Base-by-base conservation (phyloP, 75 land plant species). In the Larix kaempferi region DNA sequence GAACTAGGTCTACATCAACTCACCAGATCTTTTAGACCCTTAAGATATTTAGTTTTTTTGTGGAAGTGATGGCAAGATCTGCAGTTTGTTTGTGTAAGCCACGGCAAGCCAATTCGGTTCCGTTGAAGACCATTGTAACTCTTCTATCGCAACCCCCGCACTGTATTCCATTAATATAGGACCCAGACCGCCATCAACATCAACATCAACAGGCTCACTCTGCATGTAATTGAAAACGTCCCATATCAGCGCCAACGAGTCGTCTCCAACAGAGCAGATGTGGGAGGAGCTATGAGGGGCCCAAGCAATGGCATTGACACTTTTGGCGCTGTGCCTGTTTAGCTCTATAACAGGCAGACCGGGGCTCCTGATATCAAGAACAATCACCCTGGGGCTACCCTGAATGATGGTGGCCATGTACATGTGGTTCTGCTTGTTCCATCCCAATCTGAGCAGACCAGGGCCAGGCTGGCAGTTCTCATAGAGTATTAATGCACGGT, bases 221-320 rank as follows among this genome's bases (percentile, higher is more conserved):
- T 29, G 0, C 33, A 29, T 29, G 33, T 1, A 29, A 29, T 1
- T 29, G 33, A 29, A 29, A 82, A 95, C 61, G 41, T 95, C 98
- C 96, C 98, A 95, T 37, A 95, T 94, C 2, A 95, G 80, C 3
- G 98, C 96, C 86, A 90, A 94, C 1, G 87, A 74, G 74, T 95
- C 98, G 78, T 95, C 96, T 73, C 96, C 98, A 0, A 83, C 96
- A 2, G 98, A 91, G 76, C 98, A 95, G 25, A 93, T 84, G 79
- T 95, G 98, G 41, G 91, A 80, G 29, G 80, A 54, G 57, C 94
- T 91, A 78, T 91, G 96, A 14, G 98, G 98, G 14, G 94, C 41
- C 41, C 41, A 39, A 1, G 98, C 86, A 23, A 95, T 83, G 13
- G 94, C 87, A 85, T 95, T 95, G 17, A 95, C 98, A 61, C 89